Evolutionary conservation across 2,329 filamentous ascomycete genomes (phyloP).

Genomic region (Pseudogymnoascus sp.): DNA sequence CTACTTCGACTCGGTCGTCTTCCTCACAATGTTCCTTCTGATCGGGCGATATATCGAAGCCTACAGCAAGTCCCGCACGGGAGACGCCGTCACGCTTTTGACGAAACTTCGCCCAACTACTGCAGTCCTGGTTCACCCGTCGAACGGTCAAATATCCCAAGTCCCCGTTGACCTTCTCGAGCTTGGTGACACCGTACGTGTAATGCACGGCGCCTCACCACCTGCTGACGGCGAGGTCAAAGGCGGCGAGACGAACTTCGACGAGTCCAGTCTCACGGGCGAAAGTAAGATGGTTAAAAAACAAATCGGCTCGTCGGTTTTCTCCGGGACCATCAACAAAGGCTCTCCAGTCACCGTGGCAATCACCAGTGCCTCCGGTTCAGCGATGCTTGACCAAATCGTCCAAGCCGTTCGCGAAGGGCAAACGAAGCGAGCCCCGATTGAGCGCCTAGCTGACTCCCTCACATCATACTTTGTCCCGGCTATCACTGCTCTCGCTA

Average conservation of each 20-base stretch:
- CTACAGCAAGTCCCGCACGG: conserved; percentile 81
- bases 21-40: conserved; percentile 78
- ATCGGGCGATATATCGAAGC: conserved; percentile 64
- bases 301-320: conserved; percentile 54
- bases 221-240: conserved; percentile 68
- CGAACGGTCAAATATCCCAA: conserved; percentile 17
- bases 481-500: conserved; percentile 56
- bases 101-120: conserved; percentile 67
- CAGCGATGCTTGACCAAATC: conserved; percentile 69
- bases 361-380: conserved; percentile 55
- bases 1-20: conserved; percentile 87
- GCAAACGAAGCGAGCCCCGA: conserved; percentile 62
- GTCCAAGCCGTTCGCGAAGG: conserved; percentile 66
- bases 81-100: conserved; percentile 70
- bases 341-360: conserved; percentile 50
- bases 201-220: conserved; percentile 74
- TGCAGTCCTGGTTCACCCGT: conserved; percentile 52
- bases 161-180: conserved; percentile 43
- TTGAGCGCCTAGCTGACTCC: conserved; percentile 62
- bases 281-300: conserved; percentile 64
- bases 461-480: conserved; percentile 69
- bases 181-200: conserved; percentile 63
- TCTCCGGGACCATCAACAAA: conserved; percentile 55
- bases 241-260: conserved; percentile 57
- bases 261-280: conserved; percentile 82